A percentile compares a stretch with the other conserved stretches of the same genome.
Conservation (phyloP, 129 eudicot genomes). For the Heracleum sosnowskyi region DNA sequence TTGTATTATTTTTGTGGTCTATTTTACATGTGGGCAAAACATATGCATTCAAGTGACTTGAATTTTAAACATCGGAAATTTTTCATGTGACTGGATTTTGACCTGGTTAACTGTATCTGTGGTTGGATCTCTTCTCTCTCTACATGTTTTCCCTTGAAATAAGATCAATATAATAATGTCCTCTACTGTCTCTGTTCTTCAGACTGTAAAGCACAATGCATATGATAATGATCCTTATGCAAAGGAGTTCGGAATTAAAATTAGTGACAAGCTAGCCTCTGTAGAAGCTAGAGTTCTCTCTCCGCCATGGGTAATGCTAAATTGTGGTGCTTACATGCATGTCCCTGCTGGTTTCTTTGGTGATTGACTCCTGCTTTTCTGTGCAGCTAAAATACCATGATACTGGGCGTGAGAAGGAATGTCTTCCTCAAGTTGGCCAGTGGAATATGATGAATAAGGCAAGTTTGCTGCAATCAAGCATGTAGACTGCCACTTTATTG, state of each 20-base stretch:
- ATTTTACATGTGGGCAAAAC: not conserved
- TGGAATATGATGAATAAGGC: slow-evolving; percentile 99
- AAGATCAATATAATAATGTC: not conserved
- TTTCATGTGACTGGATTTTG: not conserved
- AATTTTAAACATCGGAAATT: not conserved
- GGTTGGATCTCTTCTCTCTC: not conserved
- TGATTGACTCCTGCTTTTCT: not conserved
- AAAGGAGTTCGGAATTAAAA: slow-evolving; percentile 82
- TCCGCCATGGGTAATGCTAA: slow-evolving; percentile 66
- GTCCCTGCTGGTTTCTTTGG: not conserved
- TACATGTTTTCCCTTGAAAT: not conserved
- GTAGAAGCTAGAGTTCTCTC: slow-evolving; percentile 95
- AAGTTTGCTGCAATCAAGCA: not conserved
- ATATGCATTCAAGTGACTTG: not conserved
- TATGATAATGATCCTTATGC: slow-evolving; percentile 81
- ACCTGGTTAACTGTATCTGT: not conserved
- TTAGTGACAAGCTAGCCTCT: slow-evolving; percentile 69
- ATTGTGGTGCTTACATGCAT: not conserved
- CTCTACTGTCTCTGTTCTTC: slow-evolving; percentile 10
- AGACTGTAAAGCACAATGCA: slow-evolving; percentile 89
- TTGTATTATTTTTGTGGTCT: not conserved
- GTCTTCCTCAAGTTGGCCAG: slow-evolving; percentile 88
- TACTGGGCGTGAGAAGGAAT: slow-evolving; percentile 85
- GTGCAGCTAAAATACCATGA: slow-evolving; percentile 92
- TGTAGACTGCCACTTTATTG: not conserved